These are phyloP conservation scores for Penicillium janthinellum DNA, from an alignment of 2,329 filamentous ascomycete species.

Conservation along the genomic window DNA sequence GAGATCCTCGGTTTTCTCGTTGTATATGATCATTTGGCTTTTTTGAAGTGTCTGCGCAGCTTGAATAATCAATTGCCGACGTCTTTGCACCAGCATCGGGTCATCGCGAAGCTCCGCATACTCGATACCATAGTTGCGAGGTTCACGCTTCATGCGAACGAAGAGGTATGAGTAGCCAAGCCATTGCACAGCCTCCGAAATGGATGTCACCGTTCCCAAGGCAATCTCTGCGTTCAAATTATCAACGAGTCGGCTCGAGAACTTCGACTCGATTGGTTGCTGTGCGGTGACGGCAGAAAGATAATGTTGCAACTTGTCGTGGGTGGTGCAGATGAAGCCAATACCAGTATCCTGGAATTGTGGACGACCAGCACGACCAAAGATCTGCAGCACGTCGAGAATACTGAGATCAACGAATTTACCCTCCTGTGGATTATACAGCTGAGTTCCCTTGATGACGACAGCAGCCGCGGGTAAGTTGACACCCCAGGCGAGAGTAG, in stretches of 20 bases:
- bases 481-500: constrained; percentile 97
- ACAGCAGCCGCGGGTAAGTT: constrained; percentile 96
- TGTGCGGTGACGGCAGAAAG: constrained; percentile 91
- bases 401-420: constrained; percentile 97
- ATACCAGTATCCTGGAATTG: constrained; percentile 98
- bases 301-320: constrained; percentile 92
- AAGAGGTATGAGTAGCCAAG: constrained; percentile 97
- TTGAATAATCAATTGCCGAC: constrained; percentile 82
- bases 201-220: constrained; percentile 90
- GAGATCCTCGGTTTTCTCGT: constrained; percentile 89
- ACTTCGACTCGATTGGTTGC: constrained; percentile 94
- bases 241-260: constrained; percentile 90
- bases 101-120: constrained; percentile 90
- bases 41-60: constrained; percentile 84
- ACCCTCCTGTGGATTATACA: constrained; percentile 94
- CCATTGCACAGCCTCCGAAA: constrained; percentile 93
- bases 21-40: constrained; percentile 99
- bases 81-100: constrained; percentile 79
- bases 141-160: constrained; percentile 92
- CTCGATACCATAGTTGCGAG: constrained; percentile 90
- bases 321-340: constrained; percentile 95
- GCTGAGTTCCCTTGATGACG: constrained; percentile 95
- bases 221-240: constrained; percentile 96
- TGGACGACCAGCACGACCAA: constrained; percentile 94
- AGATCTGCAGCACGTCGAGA: constrained; percentile 94